A percentile compares a stretch with the other conserved stretches of the same genome.
These are phyloP conservation scores for Fragaria ananassa DNA, from an alignment of 306 rosid species.

Conservation along the genomic window DNA sequence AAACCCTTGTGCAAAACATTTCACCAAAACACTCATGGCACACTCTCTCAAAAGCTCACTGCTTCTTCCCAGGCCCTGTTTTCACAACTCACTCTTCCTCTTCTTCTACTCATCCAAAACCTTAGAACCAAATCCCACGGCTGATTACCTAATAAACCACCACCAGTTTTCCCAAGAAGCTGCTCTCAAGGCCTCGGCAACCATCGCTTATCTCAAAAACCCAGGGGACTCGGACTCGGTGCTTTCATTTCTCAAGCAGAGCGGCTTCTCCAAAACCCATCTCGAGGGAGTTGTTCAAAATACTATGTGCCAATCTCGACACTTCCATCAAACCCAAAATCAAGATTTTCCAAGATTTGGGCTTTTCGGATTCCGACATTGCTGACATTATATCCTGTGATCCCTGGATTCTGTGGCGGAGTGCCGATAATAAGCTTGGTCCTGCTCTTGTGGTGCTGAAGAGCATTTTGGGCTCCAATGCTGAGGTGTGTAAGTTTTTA, in stretches of 20 bases:
- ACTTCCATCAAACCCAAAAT: conserved; percentile 32
- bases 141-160: conserved; percentile 29
- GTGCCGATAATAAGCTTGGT: conserved; percentile 13
- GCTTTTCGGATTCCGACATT: conserved; percentile 26
- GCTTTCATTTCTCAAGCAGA: conserved; percentile 18
- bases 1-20: too few relatives aligned
- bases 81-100: conserved; percentile 14
- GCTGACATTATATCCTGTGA: conserved; percentile 23
- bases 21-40: not conserved
- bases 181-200: conserved; percentile 29
- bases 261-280: conserved; percentile 32
- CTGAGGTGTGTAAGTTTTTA: conserved; percentile 21
- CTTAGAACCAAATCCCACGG: conserved; percentile 1
- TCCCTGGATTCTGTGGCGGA: conserved; percentile 28
- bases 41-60: conserved; percentile 4
- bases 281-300: conserved; percentile 25
- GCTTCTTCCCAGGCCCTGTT: not conserved
- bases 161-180: conserved; percentile 30
- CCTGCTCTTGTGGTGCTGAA: conserved; percentile 27
- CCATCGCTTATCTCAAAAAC: conserved; percentile 9
- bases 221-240: conserved; percentile 19
- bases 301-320: conserved; percentile 15
- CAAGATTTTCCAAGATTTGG: conserved; percentile 32
- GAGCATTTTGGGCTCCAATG: conserved; percentile 28
- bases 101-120: conserved; percentile 17